phyloP scores from a whole-genome alignment of 768 basidiomycete species.

The Tephrocybe sp. region DNA sequence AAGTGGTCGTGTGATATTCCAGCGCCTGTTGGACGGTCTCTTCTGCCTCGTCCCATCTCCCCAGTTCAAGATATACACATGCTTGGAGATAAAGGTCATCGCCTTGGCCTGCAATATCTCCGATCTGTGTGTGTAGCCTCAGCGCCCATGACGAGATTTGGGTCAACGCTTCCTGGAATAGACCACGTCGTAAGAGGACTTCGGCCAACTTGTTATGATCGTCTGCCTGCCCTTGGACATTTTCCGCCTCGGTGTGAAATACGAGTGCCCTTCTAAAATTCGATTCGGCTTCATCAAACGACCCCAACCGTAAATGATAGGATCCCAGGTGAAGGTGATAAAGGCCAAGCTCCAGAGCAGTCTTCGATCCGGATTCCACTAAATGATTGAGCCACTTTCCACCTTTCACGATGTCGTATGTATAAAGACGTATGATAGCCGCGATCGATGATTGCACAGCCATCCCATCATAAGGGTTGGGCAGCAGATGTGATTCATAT shows the following conservation, averaged over 20 bases:
- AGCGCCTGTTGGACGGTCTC: conserved; percentile 18
- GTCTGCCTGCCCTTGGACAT: conserved; percentile 20
- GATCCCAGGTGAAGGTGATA: conserved; percentile 18
- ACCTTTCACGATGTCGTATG: not conserved
- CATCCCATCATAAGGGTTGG: too few species aligned
- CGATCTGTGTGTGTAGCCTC: conserved; percentile 21
- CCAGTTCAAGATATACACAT: conserved; percentile 21
- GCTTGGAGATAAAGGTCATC: conserved; percentile 26
- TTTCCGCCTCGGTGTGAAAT: conserved; percentile 13
- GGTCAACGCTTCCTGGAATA: conserved; percentile 15
- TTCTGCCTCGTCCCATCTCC: conserved; percentile 20
- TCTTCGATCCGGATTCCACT: not conserved
- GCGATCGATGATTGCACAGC: not conserved
- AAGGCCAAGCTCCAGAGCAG: conserved; percentile 18
- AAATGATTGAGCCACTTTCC: conserved; percentile 1
- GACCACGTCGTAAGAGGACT: conserved; percentile 9
- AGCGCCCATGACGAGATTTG: conserved; percentile 12
- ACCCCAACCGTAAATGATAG: conserved; percentile 7
- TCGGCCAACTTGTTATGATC: conserved; percentile 17
- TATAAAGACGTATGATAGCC: conserved; percentile 7
- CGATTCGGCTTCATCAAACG: conserved; percentile 12
- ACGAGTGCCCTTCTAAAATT: conserved; percentile 10
- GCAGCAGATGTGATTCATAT: too few species aligned
- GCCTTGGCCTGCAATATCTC: conserved; percentile 21
- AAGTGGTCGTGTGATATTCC: conserved; percentile 15